Conservation (phyloP, 192 early-diverging fungal genomes). For the Helicostylum pulchrum region DNA sequence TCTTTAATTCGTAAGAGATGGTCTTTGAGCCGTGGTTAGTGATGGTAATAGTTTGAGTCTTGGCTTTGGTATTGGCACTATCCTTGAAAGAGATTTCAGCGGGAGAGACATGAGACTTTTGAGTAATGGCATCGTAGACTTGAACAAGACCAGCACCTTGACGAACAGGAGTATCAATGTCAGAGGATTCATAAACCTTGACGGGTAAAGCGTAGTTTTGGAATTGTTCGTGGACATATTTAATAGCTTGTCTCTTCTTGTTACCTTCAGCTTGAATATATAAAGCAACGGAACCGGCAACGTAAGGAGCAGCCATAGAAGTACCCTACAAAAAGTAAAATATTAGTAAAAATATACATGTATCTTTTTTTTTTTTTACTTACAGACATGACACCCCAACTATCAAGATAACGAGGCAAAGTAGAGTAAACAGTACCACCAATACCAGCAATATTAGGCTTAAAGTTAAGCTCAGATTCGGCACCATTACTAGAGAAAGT, state of each 20-base stretch:
- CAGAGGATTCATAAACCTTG: background rate
- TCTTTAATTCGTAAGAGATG: constrained; percentile 38
- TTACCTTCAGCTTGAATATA: constrained; percentile 34
- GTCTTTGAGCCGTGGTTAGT: constrained; percentile 39
- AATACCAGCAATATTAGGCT: constrained; percentile 49
- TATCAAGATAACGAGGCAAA: constrained; percentile 41
- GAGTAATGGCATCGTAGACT: constrained; percentile 42
- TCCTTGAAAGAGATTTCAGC: constrained; percentile 53
- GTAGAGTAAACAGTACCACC: constrained; percentile 54
- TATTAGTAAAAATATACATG: background rate
- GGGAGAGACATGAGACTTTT: constrained; percentile 37
- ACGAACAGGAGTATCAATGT: constrained; percentile 27
- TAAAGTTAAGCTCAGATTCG: constrained; percentile 58
- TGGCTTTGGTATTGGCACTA: constrained; percentile 33
- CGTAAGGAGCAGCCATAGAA: constrained; percentile 61
- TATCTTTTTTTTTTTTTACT: too few species aligned
- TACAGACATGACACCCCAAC: constrained; percentile 37
- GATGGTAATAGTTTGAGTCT: constrained; percentile 39
- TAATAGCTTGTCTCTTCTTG: constrained; percentile 22
- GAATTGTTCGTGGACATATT: constrained; percentile 33
- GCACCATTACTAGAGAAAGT: constrained; percentile 73
- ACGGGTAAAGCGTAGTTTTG: constrained; percentile 26
- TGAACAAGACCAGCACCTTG: constrained; percentile 60
- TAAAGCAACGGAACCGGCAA: constrained; percentile 49
- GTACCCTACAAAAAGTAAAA: constrained; percentile 34